Conservation (phyloP, 495 filamentous ascomycete genomes). For the Annulohypoxylon moriforme region DNA sequence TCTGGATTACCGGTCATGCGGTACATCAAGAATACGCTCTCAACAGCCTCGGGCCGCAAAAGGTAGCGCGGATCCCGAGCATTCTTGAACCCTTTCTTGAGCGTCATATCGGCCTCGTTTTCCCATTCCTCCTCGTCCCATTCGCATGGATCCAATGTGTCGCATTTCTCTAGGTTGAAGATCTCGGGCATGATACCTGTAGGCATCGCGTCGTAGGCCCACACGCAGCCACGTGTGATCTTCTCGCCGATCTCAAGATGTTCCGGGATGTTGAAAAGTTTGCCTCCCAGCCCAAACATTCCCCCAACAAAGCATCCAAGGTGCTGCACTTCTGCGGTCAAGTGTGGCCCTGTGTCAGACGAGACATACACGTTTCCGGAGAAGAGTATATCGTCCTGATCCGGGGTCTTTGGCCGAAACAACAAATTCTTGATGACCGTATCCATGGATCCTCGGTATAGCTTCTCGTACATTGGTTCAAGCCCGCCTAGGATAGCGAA, state of each 20-base stretch:
- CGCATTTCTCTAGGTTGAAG: constrained; percentile 68
- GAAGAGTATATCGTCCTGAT: constrained; percentile 72
- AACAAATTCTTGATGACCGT: constrained; percentile 70
- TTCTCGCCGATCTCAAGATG: constrained; percentile 76
- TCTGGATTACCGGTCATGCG: constrained; percentile 76
- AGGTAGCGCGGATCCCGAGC: constrained; percentile 54
- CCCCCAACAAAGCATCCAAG: constrained; percentile 76
- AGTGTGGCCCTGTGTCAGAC: constrained; percentile 16
- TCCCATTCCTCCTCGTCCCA: constrained; percentile 39
- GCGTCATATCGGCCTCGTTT: constrained; percentile 26
- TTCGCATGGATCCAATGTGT: constrained; percentile 35
- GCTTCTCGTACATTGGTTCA: constrained; percentile 71
- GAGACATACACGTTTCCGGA: constrained; percentile 53
- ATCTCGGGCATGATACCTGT: constrained; percentile 83
- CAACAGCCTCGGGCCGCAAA: constrained; percentile 73
- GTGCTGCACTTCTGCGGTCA: constrained; percentile 43
- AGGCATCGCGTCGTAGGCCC: constrained; percentile 76
- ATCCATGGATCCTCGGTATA: constrained; percentile 74
- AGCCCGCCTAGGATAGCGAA: constrained; percentile 73
- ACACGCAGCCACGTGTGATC: constrained; percentile 81
- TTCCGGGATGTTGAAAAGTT: constrained; percentile 69
- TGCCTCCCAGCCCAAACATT: constrained; percentile 80
- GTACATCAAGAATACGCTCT: constrained; percentile 80
- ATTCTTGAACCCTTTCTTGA: constrained; percentile 40
- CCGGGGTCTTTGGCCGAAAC: constrained; percentile 67